phyloP scores from a whole-genome alignment of 768 basidiomycete species.

The Amanita thiersii region DNA sequence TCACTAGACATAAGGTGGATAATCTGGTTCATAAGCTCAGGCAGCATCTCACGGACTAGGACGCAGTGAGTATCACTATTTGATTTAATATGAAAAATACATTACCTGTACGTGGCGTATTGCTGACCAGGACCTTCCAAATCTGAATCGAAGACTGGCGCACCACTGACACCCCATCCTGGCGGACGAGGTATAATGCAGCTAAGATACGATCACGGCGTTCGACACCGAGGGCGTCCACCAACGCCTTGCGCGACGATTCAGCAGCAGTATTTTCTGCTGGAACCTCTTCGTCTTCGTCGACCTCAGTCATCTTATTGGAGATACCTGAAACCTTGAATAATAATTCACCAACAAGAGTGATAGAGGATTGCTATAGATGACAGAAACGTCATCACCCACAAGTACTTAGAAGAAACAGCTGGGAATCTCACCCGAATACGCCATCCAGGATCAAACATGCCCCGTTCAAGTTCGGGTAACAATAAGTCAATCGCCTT shows the following conservation, averaged over 20 bases:
- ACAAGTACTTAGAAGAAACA: not conserved
- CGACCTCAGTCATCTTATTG: constrained; percentile 71
- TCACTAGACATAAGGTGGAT: constrained; percentile 70
- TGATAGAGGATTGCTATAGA: constrained; percentile 84
- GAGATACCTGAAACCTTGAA: constrained; percentile 97
- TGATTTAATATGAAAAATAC: not conserved
- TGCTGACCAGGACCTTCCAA: constrained; percentile 97
- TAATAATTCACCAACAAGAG: constrained; percentile 88
- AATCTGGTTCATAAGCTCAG: constrained; percentile 73
- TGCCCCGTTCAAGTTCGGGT: constrained; percentile 88
- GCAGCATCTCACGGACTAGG: constrained; percentile 82
- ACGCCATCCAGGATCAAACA: constrained; percentile 94
- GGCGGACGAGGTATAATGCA: constrained; percentile 86
- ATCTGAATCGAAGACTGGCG: constrained; percentile 90
- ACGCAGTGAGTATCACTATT: constrained; percentile 2
- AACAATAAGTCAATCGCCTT: constrained; percentile 90
- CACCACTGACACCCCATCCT: constrained; percentile 85
- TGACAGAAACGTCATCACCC: not conserved
- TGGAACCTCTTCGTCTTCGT: constrained; percentile 68
- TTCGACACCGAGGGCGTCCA: constrained; percentile 82
- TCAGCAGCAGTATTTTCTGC: constrained; percentile 65
- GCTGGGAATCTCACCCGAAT: constrained; percentile 60
- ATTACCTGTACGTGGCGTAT: constrained; percentile 83
- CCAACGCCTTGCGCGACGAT: constrained; percentile 74
- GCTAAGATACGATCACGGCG: constrained; percentile 88